Base-by-base conservation (phyloP, 148 eudicot genomes). In the Linanthus parryae region DNA sequence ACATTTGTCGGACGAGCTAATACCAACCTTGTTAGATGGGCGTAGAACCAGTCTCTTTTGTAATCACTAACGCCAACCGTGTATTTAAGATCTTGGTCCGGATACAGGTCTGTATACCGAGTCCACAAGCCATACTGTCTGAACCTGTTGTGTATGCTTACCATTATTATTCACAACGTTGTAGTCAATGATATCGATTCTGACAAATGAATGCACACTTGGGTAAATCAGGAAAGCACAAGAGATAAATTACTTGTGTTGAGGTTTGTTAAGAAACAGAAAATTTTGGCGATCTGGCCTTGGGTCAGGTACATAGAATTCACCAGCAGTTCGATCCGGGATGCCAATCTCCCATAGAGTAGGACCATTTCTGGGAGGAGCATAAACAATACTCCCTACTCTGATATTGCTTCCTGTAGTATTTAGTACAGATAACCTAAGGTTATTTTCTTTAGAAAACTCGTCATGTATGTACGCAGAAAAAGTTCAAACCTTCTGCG, bases 61-160 rank as follows among this genome's bases (percentile, higher is more conserved):
- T 71, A 74, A 30, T 85, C 61, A 45, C 85, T 79, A 0, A 17
- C 54, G 5, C 85, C 95, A 27, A 85, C 54, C 1, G 73, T 71
- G 70, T 73, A 85, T 2, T 65, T 62, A 12, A 82, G 62, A 47
- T 85, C 83, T 1, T 57, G 17, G 2, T 30, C 22, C 1, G 81
- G 85, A 50, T 85, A 69, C 19, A 76, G 40, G 5, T 82, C 85
- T 24, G 74, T 30, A 57, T 85, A 85, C 21, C 81, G 61, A 8
- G 73, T 73, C 88, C 95, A 85, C 61, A 85, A 55, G 1, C 85
- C 88, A 49, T 82, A 85, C 41, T 85, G 88, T 59, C 85, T 81
- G 52, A 68, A 85, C 73, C 84, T 84, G 73, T 52, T 21, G 12
- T 21, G 17, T 71, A 59, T 27, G 62, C 44, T 10, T 62, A 12